Base-by-base conservation (phyloP, 208 protist species). In the Porcisia hertigi region DNA sequence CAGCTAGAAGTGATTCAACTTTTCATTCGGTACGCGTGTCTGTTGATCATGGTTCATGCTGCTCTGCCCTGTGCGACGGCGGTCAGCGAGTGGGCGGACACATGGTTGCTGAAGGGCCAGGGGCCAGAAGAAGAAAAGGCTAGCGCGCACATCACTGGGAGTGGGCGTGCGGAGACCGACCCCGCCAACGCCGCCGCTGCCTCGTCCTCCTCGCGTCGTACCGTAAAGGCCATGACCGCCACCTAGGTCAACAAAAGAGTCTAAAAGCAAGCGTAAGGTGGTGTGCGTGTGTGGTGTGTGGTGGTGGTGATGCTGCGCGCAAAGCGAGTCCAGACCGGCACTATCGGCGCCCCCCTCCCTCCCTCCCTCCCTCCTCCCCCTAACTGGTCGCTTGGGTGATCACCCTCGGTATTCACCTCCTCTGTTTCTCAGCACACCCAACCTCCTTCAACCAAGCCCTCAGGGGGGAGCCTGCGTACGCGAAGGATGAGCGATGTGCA, bases 1-100 rank as follows among this genome's bases (percentile, higher is more conserved):
- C 71, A 82, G 67, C 52, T 82, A 34, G 49, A 20, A 34, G 39
- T 77, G 67, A 53, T 82, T 45, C 65, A 82, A 34, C 72, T 73
- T 25, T 73, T 69, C 30, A 34, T 77, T 39, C 71, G 47, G 18
- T 77, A 77, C 58, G 72, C 66, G 12, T 77, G 25, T 43, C 14
- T 73, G 23, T 77, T 72, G 78, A 20, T 60, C 34, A 77, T 82
- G 72, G 66, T 82, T 64, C 57, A 77, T 67, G 76, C 63, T 43
- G 23, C 72, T 0, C 30, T 79, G 1, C 69, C 75, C 2, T 71
- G 66, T 41, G 49, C 66, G 16, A 57, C 47, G 3, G 54, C 34
- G 30, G 53, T 36, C 41, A 52, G 36, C 18, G 47, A 69, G 76
- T 66, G 30, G 36, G 30, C 77, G 39, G 58, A 23, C 0, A 36